Base-by-base conservation (phyloP, 768 basidiomycete genomes). In the Boletus sensibilis region DNA sequence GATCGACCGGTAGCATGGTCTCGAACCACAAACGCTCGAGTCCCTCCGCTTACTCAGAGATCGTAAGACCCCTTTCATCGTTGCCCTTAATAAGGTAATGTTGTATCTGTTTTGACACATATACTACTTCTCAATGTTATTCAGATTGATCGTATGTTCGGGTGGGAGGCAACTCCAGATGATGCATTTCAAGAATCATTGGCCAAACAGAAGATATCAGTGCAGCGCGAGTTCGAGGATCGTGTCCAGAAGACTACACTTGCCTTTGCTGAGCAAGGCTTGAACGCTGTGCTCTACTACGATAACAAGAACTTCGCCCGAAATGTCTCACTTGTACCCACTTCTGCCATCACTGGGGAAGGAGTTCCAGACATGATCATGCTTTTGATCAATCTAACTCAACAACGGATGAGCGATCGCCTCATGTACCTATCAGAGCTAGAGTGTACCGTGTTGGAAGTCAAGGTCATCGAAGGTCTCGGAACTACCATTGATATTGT, bases 341-440 rank as follows among this genome's bases (percentile, higher is more conserved):
- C 96, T 5, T 98, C 97, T 53, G 97, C 97, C 34, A 86, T 97
- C 73, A 98, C 96, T 4, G 97, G 96, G 53, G 97, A 99, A 75
- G 97, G 97, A 71, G 82, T 99, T 12, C 97, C 97, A 29, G 97
- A 98, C 77, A 96, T 99, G 96, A 94, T 99, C 76, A 92, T 95
- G 92, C 81, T 99, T 27, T 86, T 99, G 68, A 85, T 98, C 75
- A 95, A 97, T 72, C 82, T 98, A 52, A 98, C 96, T 16, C 96
- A 98, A 72, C 90, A 97, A 75, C 86, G 97, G 57, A 97, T 98
- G 96, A 94, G 90, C 72, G 92, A 95, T 71, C 84, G 90, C 41
- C 81, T 99, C 58, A 99, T 98, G 97, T 99, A 98, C 75, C 82
- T 98, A 57, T 92, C 94, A 31, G 94, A 97, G 68, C 80, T 98